phyloP scores from a whole-genome alignment of 1,139 yeast genomes.

The Yamadazyma diospyri region DNA sequence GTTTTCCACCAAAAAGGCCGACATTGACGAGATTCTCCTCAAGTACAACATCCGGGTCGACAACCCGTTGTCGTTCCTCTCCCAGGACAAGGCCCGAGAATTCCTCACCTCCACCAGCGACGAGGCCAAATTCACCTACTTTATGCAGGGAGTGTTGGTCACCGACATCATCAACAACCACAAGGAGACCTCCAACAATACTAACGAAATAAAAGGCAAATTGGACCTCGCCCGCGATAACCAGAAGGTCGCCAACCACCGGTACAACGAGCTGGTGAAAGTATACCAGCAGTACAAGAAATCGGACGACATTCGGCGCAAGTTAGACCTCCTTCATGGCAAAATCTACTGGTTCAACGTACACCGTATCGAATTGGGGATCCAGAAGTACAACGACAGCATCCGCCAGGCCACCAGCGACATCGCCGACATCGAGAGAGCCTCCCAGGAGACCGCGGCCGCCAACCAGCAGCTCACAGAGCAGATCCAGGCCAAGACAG shows the following conservation, averaged over 20 bases:
- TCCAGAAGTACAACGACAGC: constrained; percentile 19
- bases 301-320: constrained; percentile 40
- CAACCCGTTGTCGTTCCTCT: constrained; percentile 88
- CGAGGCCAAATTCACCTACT: constrained; percentile 64
- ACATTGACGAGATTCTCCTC: constrained; percentile 64
- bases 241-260: constrained; percentile 23
- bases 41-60: constrained; percentile 77
- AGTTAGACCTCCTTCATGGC: constrained; percentile 49
- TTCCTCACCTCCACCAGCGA: constrained; percentile 77
- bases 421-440: background rate
- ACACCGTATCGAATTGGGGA: constrained; percentile 26
- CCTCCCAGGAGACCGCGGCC: background rate
- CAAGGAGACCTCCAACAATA: constrained; percentile 35
- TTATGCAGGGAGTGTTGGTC: constrained; percentile 76
- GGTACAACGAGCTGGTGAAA: constrained; percentile 33
- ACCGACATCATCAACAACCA: constrained; percentile 58
- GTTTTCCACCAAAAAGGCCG: constrained; percentile 59
- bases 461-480: background rate
- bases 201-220: constrained; percentile 37
- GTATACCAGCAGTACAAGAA: constrained; percentile 38
- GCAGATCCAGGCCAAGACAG: background rate
- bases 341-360: constrained; percentile 66
- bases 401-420: constrained; percentile 12
- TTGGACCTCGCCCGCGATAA: constrained; percentile 29
- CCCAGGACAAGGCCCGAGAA: constrained; percentile 92